Conservation (phyloP, 1,284 basidiomycete species). For the Ceratobasidium sp. region DNA sequence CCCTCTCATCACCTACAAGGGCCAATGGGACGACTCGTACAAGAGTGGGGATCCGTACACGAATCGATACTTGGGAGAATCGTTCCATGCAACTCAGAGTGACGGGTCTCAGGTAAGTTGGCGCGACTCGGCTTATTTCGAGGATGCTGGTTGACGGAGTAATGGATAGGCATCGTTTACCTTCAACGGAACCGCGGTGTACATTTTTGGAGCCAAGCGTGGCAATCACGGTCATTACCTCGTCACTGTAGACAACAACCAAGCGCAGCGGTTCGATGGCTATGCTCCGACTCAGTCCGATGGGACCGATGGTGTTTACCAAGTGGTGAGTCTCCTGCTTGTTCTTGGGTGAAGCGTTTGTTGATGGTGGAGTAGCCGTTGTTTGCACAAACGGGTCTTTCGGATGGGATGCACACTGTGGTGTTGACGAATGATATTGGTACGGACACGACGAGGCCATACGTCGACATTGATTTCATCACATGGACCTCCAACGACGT, state of each 20-base stretch:
- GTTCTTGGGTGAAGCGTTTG: not conserved
- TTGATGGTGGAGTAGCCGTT: constrained; percentile 1
- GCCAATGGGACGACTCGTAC: constrained; percentile 20
- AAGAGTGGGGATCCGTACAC: constrained; percentile 6
- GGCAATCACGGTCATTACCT: constrained; percentile 28
- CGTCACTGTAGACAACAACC: constrained; percentile 23
- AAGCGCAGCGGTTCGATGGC: constrained; percentile 27
- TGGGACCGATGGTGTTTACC: constrained; percentile 33
- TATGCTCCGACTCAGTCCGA: constrained; percentile 21
- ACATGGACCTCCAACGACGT: constrained; percentile 37
- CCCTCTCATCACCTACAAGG: constrained; percentile 24
- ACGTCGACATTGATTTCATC: constrained; percentile 31
- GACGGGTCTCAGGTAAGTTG: constrained; percentile 31
- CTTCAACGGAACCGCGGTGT: constrained; percentile 30
- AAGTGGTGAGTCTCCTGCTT: constrained; percentile 1
- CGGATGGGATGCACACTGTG: constrained; percentile 21
- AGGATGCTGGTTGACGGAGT: not conserved
- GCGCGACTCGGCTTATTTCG: not conserved
- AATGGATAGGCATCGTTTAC: constrained; percentile 4
- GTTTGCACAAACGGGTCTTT: constrained; percentile 17
- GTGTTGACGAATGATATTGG: constrained; percentile 18
- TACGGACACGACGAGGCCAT: constrained; percentile 6
- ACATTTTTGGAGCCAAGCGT: constrained; percentile 36
- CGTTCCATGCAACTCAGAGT: constrained; percentile 26
- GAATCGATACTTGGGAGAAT: constrained; percentile 21